phyloP scores from a whole-genome alignment of 352 stramenopile species.

The Blastocystis sp. region DNA sequence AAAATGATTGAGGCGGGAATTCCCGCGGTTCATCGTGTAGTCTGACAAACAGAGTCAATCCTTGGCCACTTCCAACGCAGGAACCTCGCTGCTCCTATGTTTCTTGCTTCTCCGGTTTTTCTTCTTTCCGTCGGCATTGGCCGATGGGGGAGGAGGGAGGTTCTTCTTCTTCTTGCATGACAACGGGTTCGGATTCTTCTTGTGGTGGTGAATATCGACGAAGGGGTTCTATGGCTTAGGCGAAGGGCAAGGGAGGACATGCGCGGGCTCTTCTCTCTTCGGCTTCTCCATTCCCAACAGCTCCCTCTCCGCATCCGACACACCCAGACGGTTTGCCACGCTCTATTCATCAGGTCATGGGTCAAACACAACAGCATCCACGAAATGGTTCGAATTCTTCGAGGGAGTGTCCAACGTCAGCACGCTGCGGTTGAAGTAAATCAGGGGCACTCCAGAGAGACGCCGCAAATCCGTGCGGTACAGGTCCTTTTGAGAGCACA shows the following conservation, averaged over 20 bases:
- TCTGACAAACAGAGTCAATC: constrained; percentile 17
- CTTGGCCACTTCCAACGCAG: neutral
- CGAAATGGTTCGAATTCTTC: constrained; percentile 62
- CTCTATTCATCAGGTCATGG: constrained; percentile 26
- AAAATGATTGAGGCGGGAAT: neutral
- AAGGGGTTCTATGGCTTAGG: constrained; percentile 36
- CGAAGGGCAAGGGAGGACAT: constrained; percentile 8
- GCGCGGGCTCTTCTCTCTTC: constrained; percentile 19
- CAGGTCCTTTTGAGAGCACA: constrained; percentile 58
- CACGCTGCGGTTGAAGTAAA: constrained; percentile 66
- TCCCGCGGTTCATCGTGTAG: neutral
- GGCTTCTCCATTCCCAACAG: constrained; percentile 42
- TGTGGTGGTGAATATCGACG: constrained; percentile 48
- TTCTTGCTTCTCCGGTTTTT: constrained; percentile 42
- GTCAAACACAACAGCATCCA: neutral
- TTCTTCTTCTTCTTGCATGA: constrained; percentile 64
- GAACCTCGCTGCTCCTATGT: neutral
- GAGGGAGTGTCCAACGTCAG: constrained; percentile 40
- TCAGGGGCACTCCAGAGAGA: constrained; percentile 44
- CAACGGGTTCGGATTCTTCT: constrained; percentile 60
- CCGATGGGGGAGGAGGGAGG: constrained; percentile 3
- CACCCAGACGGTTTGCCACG: constrained; percentile 8
- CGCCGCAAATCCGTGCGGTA: constrained; percentile 45
- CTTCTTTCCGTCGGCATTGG: constrained; percentile 18
- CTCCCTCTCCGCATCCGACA: constrained; percentile 13